A percentile compares a stretch with the other conserved stretches of the same genome.
Conservation (phyloP, 768 basidiomycete species). For the Boletus pseudo-olivaceus region DNA sequence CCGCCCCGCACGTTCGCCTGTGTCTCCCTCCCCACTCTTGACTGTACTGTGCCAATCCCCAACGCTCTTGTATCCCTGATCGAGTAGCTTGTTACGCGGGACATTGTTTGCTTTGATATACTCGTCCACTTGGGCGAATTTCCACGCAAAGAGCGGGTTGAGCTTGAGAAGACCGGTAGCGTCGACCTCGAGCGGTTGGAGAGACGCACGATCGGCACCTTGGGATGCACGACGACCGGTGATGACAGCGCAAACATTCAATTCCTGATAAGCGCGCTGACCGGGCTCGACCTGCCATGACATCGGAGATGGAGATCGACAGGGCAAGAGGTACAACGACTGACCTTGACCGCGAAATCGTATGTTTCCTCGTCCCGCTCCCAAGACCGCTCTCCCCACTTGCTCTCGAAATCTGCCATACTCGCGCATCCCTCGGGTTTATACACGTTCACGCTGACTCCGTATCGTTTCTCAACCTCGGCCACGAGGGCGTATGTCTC, state of each 20-base stretch:
- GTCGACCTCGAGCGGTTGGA: slow-evolving; percentile 89
- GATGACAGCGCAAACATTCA: slow-evolving; percentile 81
- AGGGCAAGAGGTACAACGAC: slow-evolving; percentile 11
- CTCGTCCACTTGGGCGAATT: slow-evolving; percentile 76
- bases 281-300: slow-evolving; percentile 84
- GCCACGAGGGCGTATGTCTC: slow-evolving; percentile 90
- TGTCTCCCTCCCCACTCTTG: slow-evolving; percentile 63
- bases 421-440: slow-evolving; percentile 70
- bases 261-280: slow-evolving; percentile 75
- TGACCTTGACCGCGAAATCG: slow-evolving; percentile 88
- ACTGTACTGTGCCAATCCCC: slow-evolving; percentile 97
- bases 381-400: slow-evolving; percentile 82
- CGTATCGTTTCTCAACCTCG: slow-evolving; percentile 74
- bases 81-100: slow-evolving; percentile 83
- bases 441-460: slow-evolving; percentile 70
- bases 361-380: slow-evolving; percentile 82
- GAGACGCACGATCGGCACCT: slow-evolving; percentile 79
- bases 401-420: slow-evolving; percentile 70
- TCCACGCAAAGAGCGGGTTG: slow-evolving; percentile 91
- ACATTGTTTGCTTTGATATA: slow-evolving; percentile 81
- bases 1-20: slow-evolving; percentile 79
- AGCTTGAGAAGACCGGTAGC: slow-evolving; percentile 87
- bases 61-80: slow-evolving; percentile 90
- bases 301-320: background rate
- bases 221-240: slow-evolving; percentile 95